Base-by-base conservation (phyloP, 305 asterid genomes). In the Solanum hybrid region DNA sequence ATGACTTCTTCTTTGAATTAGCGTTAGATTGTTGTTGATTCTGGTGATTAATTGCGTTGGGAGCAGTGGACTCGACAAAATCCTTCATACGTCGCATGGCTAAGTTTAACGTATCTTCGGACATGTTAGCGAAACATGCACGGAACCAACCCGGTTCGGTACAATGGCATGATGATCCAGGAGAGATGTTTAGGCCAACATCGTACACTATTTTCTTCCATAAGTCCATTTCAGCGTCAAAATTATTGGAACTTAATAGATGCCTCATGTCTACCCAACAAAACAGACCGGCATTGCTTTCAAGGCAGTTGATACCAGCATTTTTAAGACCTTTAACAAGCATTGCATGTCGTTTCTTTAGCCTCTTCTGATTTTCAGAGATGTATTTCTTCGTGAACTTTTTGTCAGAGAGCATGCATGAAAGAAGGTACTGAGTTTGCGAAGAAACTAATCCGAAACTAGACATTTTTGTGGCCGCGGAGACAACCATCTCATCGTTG, bases 241-340 rank as follows among this genome's bases (percentile, higher is more conserved):
- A 97, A 1, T 92, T 94, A 3, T 92, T 93, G 9, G 93, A 61
- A 3, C 90, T 81, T 4, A 97, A 75, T 2, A 96, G 78, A 76
- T 95, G 98, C 5, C 98, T 92, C 98, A 97, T 94, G 84, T 97
- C 98, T 2, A 97, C 99, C 99, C 99, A 97, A 85, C 98, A 94
- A 87, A 97, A 97, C 40, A 97, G 75, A 3, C 96, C 99, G 3
- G 98, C 98, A 91, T 97, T 97, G 93, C 99, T 94, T 77, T 95
- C 92, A 7, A 97, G 93, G 87, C 99, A 96, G 1, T 92, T 71
- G 14, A 97, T 95, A 2, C 98, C 98, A 8, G 93, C 76, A 0
- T 86, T 24, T 24, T 87, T 2, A 14, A 97, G 93, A 12, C 98
- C 99, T 18, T 61, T 81, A 2, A 95, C 94, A 0, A 97, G 90